Base-by-base conservation (phyloP, 495 filamentous ascomycete genomes). In the Aspergillus ostianus region DNA sequence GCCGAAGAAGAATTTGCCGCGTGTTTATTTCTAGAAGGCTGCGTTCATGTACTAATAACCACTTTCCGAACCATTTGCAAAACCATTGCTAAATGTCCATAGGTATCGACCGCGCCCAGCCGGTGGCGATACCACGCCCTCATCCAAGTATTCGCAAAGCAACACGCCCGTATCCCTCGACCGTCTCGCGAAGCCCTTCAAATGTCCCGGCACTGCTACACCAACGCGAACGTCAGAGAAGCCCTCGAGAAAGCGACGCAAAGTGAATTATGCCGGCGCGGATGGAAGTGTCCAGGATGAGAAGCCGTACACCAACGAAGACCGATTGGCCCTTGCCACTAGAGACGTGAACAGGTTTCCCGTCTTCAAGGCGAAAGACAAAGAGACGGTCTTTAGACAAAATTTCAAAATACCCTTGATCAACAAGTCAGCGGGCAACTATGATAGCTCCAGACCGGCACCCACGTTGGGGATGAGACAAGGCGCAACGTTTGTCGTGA, bases 321-420 rank as follows among this genome's bases (percentile, higher is more conserved):
- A 96, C 59, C 84, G 92, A 45, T 79, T 94, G 6, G 91, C 91
- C 21, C 78, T 98, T 47, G 91, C 89, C 36, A 96, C 92, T 54
- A 82, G 92, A 69, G 93, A 97, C 68, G 87, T 84, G 54, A 98
- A 97, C 71, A 85, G 84, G 58, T 99, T 92, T 50, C 92, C 92
- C 2, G 87, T 95, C 0, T 99, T 94, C 73, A 88, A 91, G 66
- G 80, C 85, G 19, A 96, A 94, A 67, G 92, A 97, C 67, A 97
- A 95, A 67, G 88, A 89, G 1, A 78, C 81, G 7, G 83, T 88
- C 0, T 97, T 98, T 62, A 84, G 86, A 21, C 85, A 90, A 59
- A 83, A 85, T n/a, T 99, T 99, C 63, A 79, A 85, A 0, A 85
- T 99, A 0, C 94, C 94, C 2, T 73, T 98, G 54, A 84, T 92